Evolutionary conservation across 352 stramenopile species (phyloP), one percentile per base, ranked within the genome.

Genomic region (Phytophthora cryptogea): DNA sequence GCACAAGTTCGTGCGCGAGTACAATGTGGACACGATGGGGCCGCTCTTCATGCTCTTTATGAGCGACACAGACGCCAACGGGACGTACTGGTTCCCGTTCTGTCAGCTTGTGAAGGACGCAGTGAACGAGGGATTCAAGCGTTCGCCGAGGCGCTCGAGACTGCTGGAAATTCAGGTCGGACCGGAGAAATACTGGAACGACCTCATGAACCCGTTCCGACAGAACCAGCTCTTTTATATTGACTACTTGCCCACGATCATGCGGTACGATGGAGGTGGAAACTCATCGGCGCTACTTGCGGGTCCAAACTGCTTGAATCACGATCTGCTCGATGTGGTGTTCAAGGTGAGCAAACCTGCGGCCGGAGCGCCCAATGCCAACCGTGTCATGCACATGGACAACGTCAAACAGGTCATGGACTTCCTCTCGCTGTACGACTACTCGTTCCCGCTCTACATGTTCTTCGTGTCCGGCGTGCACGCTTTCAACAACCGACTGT

Each of bases 171-270:
- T 94, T 35, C 82, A 81, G 44, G 66, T 92, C 1, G 84, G 84
- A 0, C 50, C 72, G 2, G 53, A 81, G 9, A 53, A 54, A 3
- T 78, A 89, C 28, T 94, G 84, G 84, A 80, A 83, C 60, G 71
- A 94, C 60, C 62, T 88, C 48, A 76, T 76, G 59, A 94, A 94
- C 44, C 63, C 74, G 27, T 94, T 94, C 57, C 68, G 73, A 23
- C 81, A 91, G 64, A 90, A 92, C 53, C 78, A 90, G 58, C 66
- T 90, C 32, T 90, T 94, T 53, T 91, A 91, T 65, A 90, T 94
- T 31, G 80, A 90, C 69, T 88, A 87, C 33, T 72, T 94, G 43
- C 84, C 84, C 31, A 80, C 84, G 26, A 51, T 94, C 14, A 83
- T 94, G 49, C 70, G 78, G n/a, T 94, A 94, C 68, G 80, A 92